Percentiles rank a stretch among this genome's conserved stretches.
Conservation (phyloP, 352 stramenopile genomes). For the Phytophthora nicotianae region DNA sequence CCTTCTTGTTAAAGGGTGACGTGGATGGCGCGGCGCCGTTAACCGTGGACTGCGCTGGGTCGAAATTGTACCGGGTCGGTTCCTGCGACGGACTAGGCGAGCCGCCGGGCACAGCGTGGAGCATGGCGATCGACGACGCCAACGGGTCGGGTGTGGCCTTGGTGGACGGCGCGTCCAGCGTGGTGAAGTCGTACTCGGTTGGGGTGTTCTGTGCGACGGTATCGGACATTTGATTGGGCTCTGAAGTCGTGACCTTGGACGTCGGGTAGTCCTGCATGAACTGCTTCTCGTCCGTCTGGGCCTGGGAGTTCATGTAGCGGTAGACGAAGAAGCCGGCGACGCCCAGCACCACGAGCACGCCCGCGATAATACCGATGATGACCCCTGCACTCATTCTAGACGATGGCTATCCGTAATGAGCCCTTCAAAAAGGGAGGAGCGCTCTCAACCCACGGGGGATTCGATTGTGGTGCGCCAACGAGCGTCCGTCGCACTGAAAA, state of each 20-base stretch:
- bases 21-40: conserved; percentile 31
- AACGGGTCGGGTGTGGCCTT: conserved; percentile 33
- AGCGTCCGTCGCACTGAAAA: conserved; percentile 32
- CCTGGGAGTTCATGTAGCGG: conserved; percentile 30
- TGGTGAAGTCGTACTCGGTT: conserved; percentile 46
- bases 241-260: conserved; percentile 30
- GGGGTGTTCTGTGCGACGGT: conserved; percentile 33
- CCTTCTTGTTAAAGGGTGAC: conserved; percentile 47
- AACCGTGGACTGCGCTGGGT: conserved; percentile 39
- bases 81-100: conserved; percentile 33
- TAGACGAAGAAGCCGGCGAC: conserved; percentile 48
- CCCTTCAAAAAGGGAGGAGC: conserved; percentile 3
- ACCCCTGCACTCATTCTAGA: conserved; percentile 44
- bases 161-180: conserved; percentile 28
- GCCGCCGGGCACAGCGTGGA: conserved; percentile 24
- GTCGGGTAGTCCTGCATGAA: conserved; percentile 40
- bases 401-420: conserved; percentile 14
- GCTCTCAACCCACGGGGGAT: conserved; percentile 15
- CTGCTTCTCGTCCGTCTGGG: conserved; percentile 44
- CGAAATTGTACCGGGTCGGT: conserved; percentile 39
- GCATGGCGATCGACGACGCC: conserved; percentile 40
- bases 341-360: conserved; percentile 41
- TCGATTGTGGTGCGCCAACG: conserved; percentile 21
- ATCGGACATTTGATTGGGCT: conserved; percentile 21
- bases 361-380: conserved; percentile 51